Percentiles rank a stretch among this genome's conserved stretches.
Conservation (phyloP, 192 early-diverging fungal species). For the Umbelopsis sp. region DNA sequence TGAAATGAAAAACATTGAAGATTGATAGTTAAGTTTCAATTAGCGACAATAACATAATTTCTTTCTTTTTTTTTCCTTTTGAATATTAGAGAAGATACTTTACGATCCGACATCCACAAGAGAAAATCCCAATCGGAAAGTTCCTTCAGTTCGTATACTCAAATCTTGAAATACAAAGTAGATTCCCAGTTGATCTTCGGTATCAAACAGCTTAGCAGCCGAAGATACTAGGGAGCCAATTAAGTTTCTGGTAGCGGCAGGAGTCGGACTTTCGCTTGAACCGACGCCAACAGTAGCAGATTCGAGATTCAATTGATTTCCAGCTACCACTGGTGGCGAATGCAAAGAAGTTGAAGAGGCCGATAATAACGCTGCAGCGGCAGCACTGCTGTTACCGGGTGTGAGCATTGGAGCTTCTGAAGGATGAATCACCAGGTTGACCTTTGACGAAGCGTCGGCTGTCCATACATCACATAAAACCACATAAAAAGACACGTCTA, state of each 20-base stretch:
- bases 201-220: conserved; percentile 66
- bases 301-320: conserved; percentile 6
- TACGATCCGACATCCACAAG: conserved; percentile 64
- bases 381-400: background rate
- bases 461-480: conserved; percentile 52
- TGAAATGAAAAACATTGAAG: too few species aligned
- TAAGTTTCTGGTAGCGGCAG: conserved; percentile 58
- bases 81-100: conserved; percentile 25
- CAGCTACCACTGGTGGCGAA: conserved; percentile 4
- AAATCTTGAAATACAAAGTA: conserved; percentile 85
- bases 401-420: conserved; percentile 14
- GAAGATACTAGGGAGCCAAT: conserved; percentile 72
- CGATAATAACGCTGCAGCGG: background rate
- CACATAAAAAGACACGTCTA: conserved; percentile 52
- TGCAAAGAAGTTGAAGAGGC: background rate
- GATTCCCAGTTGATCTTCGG: conserved; percentile 64
- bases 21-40: too few species aligned
- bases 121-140: conserved; percentile 68
- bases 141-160: conserved; percentile 74
- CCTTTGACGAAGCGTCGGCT: conserved; percentile 39
- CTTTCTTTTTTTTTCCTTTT: too few species aligned
- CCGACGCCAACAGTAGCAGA: background rate
- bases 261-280: conserved; percentile 11
- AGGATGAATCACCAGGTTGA: conserved; percentile 48
- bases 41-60: too few species aligned